Conservation (phyloP, 2,329 filamentous ascomycete genomes). For the Ceratocystis alfenasii region DNA sequence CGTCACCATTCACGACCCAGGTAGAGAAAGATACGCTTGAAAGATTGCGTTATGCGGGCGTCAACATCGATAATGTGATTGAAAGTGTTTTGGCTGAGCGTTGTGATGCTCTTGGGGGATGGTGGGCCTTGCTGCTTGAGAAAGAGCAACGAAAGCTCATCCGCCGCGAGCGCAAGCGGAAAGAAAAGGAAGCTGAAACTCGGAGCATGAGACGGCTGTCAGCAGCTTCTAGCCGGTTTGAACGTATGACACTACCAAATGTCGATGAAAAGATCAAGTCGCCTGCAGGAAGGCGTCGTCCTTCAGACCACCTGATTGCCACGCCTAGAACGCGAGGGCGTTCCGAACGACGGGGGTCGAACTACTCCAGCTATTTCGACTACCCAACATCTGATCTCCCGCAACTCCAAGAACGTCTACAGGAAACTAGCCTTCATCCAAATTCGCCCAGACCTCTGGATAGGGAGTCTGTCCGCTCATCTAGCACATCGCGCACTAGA, state of each 20-base stretch:
- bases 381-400: conserved; percentile 63
- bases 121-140: conserved; percentile 90
- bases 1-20: conserved; percentile 69
- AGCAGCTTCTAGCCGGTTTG: conserved; percentile 75
- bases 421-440: conserved; percentile 27
- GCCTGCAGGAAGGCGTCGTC: conserved; percentile 26
- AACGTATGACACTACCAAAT: conserved; percentile 65
- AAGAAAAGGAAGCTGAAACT: conserved; percentile 69
- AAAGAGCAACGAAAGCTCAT: conserved; percentile 84
- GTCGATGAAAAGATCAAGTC: conserved; percentile 57
- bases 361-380: conserved; percentile 51
- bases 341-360: conserved; percentile 61
- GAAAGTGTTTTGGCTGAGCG: conserved; percentile 84
- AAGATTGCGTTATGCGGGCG: conserved; percentile 83
- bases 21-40: conserved; percentile 85
- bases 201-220: conserved; percentile 73
- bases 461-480: conserved; percentile 63
- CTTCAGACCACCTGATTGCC: conserved; percentile 32
- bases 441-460: conserved; percentile 59
- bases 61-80: conserved; percentile 87
- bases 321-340: conserved; percentile 62
- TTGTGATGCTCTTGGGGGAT: conserved; percentile 82
- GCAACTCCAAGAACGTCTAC: conserved; percentile 52
- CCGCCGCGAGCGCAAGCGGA: conserved; percentile 68
- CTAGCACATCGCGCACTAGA: conserved; percentile 64